Conservation (phyloP, 768 basidiomycete genomes). For the Fomitopsis serialis region DNA sequence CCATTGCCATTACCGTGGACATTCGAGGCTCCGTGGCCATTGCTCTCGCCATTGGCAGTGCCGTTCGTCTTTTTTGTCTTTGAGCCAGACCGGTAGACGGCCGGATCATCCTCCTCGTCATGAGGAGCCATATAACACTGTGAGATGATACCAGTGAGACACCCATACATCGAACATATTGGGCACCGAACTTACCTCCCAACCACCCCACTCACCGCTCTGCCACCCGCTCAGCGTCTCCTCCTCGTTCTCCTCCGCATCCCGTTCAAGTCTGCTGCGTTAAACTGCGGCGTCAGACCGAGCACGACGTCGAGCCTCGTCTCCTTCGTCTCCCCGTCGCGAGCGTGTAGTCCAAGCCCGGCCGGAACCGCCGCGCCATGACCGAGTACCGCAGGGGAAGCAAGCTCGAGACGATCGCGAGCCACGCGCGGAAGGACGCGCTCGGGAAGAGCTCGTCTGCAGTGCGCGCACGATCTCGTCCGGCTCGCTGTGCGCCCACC, state of each 20-base stretch:
- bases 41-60: slow-evolving; percentile 11
- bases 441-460: slow-evolving; percentile 76
- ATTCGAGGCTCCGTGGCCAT: slow-evolving; percentile 12
- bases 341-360: slow-evolving; percentile 92
- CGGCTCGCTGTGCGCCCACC: slow-evolving; percentile 46
- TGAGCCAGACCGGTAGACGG: slow-evolving; percentile 70
- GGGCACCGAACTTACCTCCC: slow-evolving; percentile 61
- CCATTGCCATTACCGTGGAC: slow-evolving; percentile 18
- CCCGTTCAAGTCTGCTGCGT: slow-evolving; percentile 17
- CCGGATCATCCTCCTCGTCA: slow-evolving; percentile 92
- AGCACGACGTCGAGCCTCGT: slow-evolving; percentile 82
- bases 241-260: slow-evolving; percentile 26
- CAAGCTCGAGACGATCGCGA: slow-evolving; percentile 64
- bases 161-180: slow-evolving; percentile 5
- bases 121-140: slow-evolving; percentile 95
- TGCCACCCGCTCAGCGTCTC: slow-evolving; percentile 50
- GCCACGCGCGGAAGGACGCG: slow-evolving; percentile 87
- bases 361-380: slow-evolving; percentile 86
- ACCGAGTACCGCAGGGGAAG: slow-evolving; percentile 66
- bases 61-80: slow-evolving; percentile 10
- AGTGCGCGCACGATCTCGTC: slow-evolving; percentile 59
- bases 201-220: slow-evolving; percentile 81
- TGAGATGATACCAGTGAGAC: not conserved
- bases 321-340: slow-evolving; percentile 84
- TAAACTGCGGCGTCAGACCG: slow-evolving; percentile 70